A percentile compares a stretch with the other conserved stretches of the same genome.
Conservation (phyloP, 805 yeast genomes). For the Ogataea philodendri region DNA sequence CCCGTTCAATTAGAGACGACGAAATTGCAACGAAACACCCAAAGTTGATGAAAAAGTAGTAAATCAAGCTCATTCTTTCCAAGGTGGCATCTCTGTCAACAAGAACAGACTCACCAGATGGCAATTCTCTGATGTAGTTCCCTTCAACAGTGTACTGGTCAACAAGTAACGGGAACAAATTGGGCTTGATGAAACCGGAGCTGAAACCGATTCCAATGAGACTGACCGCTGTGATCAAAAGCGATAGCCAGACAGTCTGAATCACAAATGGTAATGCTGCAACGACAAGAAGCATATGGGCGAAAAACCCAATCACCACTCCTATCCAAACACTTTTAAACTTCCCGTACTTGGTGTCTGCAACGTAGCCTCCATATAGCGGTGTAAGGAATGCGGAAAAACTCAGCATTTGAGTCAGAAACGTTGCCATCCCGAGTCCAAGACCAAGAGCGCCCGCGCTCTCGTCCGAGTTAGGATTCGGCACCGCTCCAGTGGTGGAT, state of each 20-base stretch:
- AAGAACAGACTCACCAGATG: slow-evolving; percentile 57
- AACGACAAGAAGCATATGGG: slow-evolving; percentile 46
- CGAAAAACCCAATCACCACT: slow-evolving; percentile 42
- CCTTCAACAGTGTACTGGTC: slow-evolving; percentile 62
- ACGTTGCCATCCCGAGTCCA: slow-evolving; percentile 46
- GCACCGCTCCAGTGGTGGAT: slow-evolving; percentile 36
- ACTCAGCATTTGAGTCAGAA: slow-evolving; percentile 43
- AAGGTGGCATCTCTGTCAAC: slow-evolving; percentile 45
- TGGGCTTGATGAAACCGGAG: slow-evolving; percentile 55
- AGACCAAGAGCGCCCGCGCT: slow-evolving; percentile 49
- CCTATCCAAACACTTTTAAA: slow-evolving; percentile 48
- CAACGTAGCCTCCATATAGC: slow-evolving; percentile 47
- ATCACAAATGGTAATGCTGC: slow-evolving; percentile 46
- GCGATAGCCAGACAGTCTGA: slow-evolving; percentile 25
- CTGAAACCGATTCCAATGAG: slow-evolving; percentile 41
- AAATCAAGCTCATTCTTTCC: slow-evolving; percentile 40
- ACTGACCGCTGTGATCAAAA: slow-evolving; percentile 38
- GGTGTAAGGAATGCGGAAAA: slow-evolving; percentile 50
- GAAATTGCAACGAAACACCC: slow-evolving; percentile 52
- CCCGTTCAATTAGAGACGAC: slow-evolving; percentile 47
- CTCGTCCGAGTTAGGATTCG: slow-evolving; percentile 39
- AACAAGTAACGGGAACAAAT: slow-evolving; percentile 46
- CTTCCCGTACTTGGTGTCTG: slow-evolving; percentile 50
- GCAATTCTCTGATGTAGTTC: slow-evolving; percentile 51
- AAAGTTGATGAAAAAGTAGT: slow-evolving; percentile 53